Conservation (phyloP, 164 flowering plant species). For the Buxus sempervirens region DNA sequence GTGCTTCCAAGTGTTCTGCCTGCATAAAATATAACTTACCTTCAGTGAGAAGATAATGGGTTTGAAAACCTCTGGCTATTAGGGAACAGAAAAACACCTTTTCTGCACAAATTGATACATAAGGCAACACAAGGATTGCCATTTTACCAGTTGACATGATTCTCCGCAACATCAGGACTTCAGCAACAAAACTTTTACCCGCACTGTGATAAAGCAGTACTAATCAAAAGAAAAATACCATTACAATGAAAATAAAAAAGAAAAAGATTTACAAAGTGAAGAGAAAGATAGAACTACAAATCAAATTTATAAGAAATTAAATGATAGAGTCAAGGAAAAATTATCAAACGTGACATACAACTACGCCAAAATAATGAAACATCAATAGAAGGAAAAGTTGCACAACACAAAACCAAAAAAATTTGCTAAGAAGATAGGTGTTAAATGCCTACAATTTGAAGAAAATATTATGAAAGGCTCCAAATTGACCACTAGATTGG, state of each 20-base stretch:
- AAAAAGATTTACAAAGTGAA: neutral
- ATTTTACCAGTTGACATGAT: slow-evolving; percentile 75
- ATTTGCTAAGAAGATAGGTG: no score
- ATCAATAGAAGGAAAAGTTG: no score
- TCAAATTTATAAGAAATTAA: no score
- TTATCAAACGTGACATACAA: no score
- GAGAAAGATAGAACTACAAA: no score
- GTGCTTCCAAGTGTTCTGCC: slow-evolving; percentile 89
- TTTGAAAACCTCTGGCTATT: neutral
- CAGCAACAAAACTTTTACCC: slow-evolving; percentile 98
- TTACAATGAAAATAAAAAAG: neutral
- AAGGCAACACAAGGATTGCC: slow-evolving; percentile 96
- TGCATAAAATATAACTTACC: slow-evolving; percentile 22
- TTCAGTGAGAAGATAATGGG: slow-evolving; percentile 4
- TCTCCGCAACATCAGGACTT: slow-evolving; percentile 85
- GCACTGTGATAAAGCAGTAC: slow-evolving; percentile 51
- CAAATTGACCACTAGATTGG: no score
- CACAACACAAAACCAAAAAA: no score
- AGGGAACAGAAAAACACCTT: slow-evolving; percentile 46
- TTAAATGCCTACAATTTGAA: no score
- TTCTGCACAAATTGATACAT: slow-evolving; percentile 94
- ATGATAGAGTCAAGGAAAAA: no score
- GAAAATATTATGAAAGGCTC: no score
- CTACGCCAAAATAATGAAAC: no score
- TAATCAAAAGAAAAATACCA: neutral